A percentile compares a stretch with the other conserved stretches of the same genome.
Conservation (phyloP, 768 basidiomycete species). For the Amanita brunnescens region DNA sequence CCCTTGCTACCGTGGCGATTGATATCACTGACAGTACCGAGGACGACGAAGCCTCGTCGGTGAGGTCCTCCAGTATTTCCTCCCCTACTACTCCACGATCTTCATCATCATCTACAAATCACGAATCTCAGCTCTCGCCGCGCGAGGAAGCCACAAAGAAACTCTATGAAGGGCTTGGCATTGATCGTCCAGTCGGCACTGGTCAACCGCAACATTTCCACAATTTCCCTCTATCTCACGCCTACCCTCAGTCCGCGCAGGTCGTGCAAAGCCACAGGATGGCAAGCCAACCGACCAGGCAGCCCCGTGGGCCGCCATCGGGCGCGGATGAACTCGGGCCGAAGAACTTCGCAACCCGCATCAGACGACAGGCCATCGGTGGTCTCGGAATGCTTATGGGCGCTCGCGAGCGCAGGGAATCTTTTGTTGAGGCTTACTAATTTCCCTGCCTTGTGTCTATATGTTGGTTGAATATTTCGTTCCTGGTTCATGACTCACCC, state of each 20-base stretch:
- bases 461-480: conserved; percentile 4
- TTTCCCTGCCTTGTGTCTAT: background rate
- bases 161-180: conserved; percentile 82
- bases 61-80: conserved; percentile 38
- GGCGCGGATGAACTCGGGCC: conserved; percentile 80
- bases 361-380: conserved; percentile 77
- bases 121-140: conserved; percentile 59
- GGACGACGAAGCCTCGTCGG: conserved; percentile 51
- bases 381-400: conserved; percentile 73
- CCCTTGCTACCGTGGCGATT: conserved; percentile 47
- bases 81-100: conserved; percentile 74
- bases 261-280: conserved; percentile 45
- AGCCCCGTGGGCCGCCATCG: conserved; percentile 83
- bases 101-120: conserved; percentile 37
- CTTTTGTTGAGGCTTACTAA: conserved; percentile 59
- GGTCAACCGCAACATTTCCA: conserved; percentile 27
- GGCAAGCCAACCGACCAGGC: conserved; percentile 68
- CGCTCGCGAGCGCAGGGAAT: conserved; percentile 71
- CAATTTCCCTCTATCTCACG: background rate
- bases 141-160: conserved; percentile 85
- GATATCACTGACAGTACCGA: conserved; percentile 35
- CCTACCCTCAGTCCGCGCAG: conserved; percentile 21
- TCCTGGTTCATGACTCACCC: background rate
- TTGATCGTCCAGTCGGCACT: conserved; percentile 52
- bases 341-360: conserved; percentile 83